These are phyloP conservation scores for Vitis riparia DNA, from an alignment of 164 flowering plant genomes.

Conservation along the genomic window DNA sequence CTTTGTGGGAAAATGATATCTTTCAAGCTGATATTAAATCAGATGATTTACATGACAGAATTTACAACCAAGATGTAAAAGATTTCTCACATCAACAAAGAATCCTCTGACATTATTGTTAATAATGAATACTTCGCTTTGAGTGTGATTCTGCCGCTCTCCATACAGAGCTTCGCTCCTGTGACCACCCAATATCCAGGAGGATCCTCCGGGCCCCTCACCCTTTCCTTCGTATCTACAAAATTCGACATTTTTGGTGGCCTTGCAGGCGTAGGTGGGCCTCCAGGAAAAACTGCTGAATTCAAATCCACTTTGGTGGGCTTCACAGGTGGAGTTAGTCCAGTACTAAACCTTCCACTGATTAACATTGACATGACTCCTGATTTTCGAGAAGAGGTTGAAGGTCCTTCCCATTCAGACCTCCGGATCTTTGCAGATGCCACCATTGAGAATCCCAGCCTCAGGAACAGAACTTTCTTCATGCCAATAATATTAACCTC, in stretches of 20 bases:
- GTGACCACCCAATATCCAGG: slow-evolving; percentile 97
- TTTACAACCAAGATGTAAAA: background rate
- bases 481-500: slow-evolving; percentile 69
- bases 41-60: slow-evolving; percentile 8
- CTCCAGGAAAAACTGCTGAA: slow-evolving; percentile 77
- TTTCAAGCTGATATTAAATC: background rate
- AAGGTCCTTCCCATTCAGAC: slow-evolving; percentile 83
- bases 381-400: slow-evolving; percentile 53
- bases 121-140: slow-evolving; percentile 77
- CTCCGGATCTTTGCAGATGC: slow-evolving; percentile 63
- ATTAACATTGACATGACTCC: slow-evolving; percentile 63
- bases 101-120: slow-evolving; percentile 55
- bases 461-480: slow-evolving; percentile 77
- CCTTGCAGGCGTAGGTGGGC: slow-evolving; percentile 56
- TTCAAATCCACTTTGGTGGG: slow-evolving; percentile 61
- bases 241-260: slow-evolving; percentile 53
- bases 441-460: slow-evolving; percentile 80
- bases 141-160: slow-evolving; percentile 63
- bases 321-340: slow-evolving; percentile 35
- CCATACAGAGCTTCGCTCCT: slow-evolving; percentile 81
- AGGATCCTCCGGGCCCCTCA: slow-evolving; percentile 78
- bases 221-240: slow-evolving; percentile 73
- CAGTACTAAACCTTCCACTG: slow-evolving; percentile 58
- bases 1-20: slow-evolving; percentile 4
- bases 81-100: slow-evolving; percentile 30